Conservation (phyloP, 208 protist genomes). For the Leptomonas pyrrhocoris region DNA sequence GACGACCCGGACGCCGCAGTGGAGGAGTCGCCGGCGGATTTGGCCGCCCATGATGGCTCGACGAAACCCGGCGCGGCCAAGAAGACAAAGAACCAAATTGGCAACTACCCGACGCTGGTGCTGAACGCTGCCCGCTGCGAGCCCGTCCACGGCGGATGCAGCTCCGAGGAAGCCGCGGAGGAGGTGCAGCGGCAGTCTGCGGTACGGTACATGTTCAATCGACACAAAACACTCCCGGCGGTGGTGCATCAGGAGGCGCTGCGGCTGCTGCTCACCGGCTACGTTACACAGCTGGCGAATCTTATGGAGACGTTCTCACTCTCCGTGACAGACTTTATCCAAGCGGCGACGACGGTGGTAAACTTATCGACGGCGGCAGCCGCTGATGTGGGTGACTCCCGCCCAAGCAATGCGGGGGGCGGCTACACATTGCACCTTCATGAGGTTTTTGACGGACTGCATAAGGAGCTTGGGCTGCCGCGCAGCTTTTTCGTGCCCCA, state of each 20-base stretch:
- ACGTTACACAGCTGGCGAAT: slow-evolving; percentile 27
- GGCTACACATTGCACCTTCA: slow-evolving; percentile 11
- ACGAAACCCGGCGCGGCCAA: background rate
- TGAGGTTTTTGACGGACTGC: slow-evolving; percentile 54
- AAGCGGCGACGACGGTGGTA: background rate
- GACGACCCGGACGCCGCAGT: slow-evolving; percentile 14
- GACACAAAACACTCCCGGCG: slow-evolving; percentile 20
- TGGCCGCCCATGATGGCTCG: background rate
- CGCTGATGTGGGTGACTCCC: background rate
- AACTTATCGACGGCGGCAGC: background rate
- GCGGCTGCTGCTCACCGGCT: slow-evolving; percentile 34
- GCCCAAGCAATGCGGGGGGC: background rate
- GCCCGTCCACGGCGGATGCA: slow-evolving; percentile 7
- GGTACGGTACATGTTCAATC: slow-evolving; percentile 34
- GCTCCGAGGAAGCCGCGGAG: slow-evolving; percentile 24
- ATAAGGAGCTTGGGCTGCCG: slow-evolving; percentile 72
- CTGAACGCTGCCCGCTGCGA: slow-evolving; percentile 21
- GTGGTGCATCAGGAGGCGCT: slow-evolving; percentile 35
- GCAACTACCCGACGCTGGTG: slow-evolving; percentile 27
- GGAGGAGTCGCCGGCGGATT: background rate
- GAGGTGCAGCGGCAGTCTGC: slow-evolving; percentile 33
- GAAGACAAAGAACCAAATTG: slow-evolving; percentile 6
- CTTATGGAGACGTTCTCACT: slow-evolving; percentile 41
- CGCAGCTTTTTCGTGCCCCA: slow-evolving; percentile 23
- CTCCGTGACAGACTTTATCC: slow-evolving; percentile 26